phyloP scores from a whole-genome alignment of 163 green algal genomes.

The Scenedesmus sp. region DNA sequence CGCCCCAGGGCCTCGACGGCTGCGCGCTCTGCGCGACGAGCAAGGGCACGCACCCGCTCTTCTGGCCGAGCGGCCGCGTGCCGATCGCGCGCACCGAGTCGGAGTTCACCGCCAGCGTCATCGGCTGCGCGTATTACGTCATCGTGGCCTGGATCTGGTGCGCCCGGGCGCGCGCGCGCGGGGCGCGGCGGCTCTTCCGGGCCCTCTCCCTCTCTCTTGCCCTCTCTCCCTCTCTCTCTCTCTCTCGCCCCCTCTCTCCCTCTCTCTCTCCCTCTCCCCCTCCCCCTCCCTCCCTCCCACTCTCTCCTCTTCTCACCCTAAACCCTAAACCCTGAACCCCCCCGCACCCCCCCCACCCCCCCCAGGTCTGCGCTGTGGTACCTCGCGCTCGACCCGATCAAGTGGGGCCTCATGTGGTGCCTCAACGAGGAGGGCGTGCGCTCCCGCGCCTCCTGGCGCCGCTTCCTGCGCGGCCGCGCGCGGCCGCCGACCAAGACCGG shows the following conservation, averaged over 20 bases:
- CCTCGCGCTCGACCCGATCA: constrained; percentile 79
- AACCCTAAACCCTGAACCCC: too few relatives aligned
- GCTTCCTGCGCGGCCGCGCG: too few relatives aligned
- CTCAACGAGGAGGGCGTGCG: constrained; percentile 87
- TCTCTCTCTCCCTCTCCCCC: too few relatives aligned
- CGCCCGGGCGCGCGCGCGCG: too few relatives aligned
- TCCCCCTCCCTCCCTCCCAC: too few relatives aligned
- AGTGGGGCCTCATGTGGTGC: constrained; percentile 77
- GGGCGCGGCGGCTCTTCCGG: too few relatives aligned
- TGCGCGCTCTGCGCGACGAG: constrained; percentile 75
- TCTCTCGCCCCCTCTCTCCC: too few relatives aligned
- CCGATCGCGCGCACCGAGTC: constrained; percentile 72
- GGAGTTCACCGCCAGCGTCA: constrained; percentile 67
- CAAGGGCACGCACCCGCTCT: constrained; percentile 49
- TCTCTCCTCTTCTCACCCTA: too few relatives aligned
- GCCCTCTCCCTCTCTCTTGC: too few relatives aligned
- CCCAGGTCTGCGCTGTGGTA: constrained; percentile 70
- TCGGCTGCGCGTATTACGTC: constrained; percentile 80
- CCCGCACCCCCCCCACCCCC: not conserved
- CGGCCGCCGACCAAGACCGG: not conserved
- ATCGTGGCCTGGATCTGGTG: constrained; percentile 87
- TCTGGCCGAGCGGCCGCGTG: constrained; percentile 64
- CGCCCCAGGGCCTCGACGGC: constrained; percentile 52
- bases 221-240: too few relatives aligned
- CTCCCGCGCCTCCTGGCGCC: constrained; percentile 8